Percentiles rank a stretch among this genome's conserved stretches.
phyloP scores from a whole-genome alignment of 805 yeast genomes.

The Torulaspora microellipsoides region DNA sequence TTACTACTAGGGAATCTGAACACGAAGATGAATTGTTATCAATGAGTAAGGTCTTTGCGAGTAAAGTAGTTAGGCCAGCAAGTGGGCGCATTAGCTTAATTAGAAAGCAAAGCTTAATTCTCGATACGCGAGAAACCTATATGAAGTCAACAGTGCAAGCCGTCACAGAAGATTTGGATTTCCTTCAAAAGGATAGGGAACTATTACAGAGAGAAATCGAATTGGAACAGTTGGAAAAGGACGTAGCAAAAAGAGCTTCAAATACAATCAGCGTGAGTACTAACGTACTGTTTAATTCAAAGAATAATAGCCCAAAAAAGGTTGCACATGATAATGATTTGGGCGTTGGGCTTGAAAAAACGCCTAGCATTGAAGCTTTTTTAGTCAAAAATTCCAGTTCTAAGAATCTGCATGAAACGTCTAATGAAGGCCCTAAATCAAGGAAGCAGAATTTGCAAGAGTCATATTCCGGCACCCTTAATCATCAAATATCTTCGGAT shows the following conservation, averaged over 20 bases:
- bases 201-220: constrained; percentile 20
- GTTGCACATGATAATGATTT: constrained; percentile 2
- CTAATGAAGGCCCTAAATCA: not conserved
- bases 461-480: constrained; percentile 1
- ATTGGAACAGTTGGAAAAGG: constrained; percentile 16
- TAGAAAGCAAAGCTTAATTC: constrained; percentile 11
- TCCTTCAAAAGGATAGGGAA: constrained; percentile 19
- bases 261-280: constrained; percentile 24
- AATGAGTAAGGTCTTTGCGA: not conserved
- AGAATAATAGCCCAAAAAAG: constrained; percentile 22
- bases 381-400: constrained; percentile 21
- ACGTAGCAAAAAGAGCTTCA: constrained; percentile 8
- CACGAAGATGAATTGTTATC: constrained; percentile 9
- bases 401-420: constrained; percentile 3
- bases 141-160: constrained; percentile 4
- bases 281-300: constrained; percentile 21
- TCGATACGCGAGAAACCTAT: constrained; percentile 2
- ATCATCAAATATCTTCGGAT: constrained; percentile 8
- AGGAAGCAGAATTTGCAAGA: not conserved
- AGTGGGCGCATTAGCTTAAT: constrained; percentile 34
- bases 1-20: constrained; percentile 18
- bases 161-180: constrained; percentile 11
- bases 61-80: constrained; percentile 22
- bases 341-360: constrained; percentile 19
- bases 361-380: constrained; percentile 32